Percentiles rank a stretch among this genome's conserved stretches.
phyloP scores from a whole-genome alignment of 495 filamentous ascomycete genomes.

The Penicillium angulare region DNA sequence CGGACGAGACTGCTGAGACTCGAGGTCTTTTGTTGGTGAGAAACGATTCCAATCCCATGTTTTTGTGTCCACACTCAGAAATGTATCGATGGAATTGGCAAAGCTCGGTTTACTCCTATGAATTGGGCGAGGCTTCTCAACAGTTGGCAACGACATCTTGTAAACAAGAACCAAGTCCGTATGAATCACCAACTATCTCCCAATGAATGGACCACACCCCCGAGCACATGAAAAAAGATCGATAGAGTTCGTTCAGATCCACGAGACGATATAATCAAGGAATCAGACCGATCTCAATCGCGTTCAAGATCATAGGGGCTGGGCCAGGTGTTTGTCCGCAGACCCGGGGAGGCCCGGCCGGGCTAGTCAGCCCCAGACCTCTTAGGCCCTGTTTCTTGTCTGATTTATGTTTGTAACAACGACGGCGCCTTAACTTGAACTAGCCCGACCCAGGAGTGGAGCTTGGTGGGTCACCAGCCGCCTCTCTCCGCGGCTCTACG shows the following conservation, averaged over 20 bases:
- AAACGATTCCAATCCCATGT: constrained; percentile 3
- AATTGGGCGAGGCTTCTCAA: background rate
- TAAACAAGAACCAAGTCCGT: background rate
- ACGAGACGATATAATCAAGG: background rate
- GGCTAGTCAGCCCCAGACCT: background rate
- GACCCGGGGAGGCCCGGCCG: background rate
- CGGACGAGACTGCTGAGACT: background rate
- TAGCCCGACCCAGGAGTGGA: background rate
- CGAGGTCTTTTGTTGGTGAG: background rate
- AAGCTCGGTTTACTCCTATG: constrained; percentile 8
- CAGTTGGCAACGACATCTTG: background rate
- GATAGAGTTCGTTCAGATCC: background rate
- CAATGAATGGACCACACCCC: background rate
- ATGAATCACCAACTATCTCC: background rate
- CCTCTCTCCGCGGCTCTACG: background rate
- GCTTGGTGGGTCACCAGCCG: background rate
- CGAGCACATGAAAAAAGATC: background rate
- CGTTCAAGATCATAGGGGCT: background rate
- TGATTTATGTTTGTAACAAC: background rate
- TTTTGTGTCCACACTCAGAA: background rate
- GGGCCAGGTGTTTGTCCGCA: background rate
- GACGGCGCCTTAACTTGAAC: background rate
- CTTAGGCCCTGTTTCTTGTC: background rate
- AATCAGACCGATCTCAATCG: background rate
- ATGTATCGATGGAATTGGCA: constrained; percentile 2